Evolutionary conservation across 768 basidiomycete species (phyloP).

Genomic region (Lentinula detonsa): DNA sequence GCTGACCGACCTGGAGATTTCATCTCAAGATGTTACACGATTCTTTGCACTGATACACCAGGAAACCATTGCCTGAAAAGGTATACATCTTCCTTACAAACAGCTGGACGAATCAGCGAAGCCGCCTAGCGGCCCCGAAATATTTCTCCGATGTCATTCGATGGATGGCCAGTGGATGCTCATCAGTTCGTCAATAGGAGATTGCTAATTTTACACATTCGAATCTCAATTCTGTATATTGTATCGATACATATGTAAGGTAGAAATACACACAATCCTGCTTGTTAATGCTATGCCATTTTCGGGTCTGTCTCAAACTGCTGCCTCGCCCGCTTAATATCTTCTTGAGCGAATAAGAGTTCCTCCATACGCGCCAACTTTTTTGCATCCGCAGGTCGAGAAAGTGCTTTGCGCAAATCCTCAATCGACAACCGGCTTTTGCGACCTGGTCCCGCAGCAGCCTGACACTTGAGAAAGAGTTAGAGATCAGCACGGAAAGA

Average conservation of each 20-base stretch:
- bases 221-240: background rate
- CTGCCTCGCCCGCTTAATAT: slow-evolving; percentile 82
- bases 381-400: slow-evolving; percentile 83
- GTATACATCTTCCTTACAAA: background rate
- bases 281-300: background rate
- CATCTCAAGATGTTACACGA: background rate
- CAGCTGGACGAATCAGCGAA: background rate
- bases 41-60: background rate
- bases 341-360: slow-evolving; percentile 88
- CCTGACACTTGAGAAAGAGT: slow-evolving; percentile 50
- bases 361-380: slow-evolving; percentile 92
- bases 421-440: slow-evolving; percentile 80
- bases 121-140: background rate
- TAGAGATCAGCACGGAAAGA: slow-evolving; percentile 7
- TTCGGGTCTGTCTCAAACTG: slow-evolving; percentile 47
- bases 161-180: background rate
- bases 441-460: slow-evolving; percentile 62
- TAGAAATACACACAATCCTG: background rate
- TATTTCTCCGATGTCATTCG: background rate
- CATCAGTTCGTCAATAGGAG: background rate
- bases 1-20: background rate
- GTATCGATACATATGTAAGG: no score
- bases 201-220: background rate
- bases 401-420: slow-evolving; percentile 75
- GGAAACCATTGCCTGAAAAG: background rate